Base-by-base conservation (phyloP, 2,329 filamentous ascomycete species). In the Helotiales sp. region DNA sequence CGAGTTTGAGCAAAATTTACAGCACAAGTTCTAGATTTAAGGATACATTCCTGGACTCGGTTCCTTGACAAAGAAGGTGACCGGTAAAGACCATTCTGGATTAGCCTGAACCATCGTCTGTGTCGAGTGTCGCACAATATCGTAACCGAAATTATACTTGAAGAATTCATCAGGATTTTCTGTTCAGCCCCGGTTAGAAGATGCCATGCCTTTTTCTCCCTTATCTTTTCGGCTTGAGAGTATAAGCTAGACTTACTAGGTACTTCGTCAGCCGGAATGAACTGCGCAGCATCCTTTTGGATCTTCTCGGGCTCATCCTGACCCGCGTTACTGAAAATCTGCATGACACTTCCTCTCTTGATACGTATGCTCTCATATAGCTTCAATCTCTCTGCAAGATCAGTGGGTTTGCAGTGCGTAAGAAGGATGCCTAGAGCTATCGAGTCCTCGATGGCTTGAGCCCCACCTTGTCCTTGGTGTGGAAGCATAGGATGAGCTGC, bases 401-500 rank as follows among this genome's bases (percentile, higher is more conserved):
- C 79, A 0, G 73, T 68, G 0, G 69, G 0, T 8, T 67, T 58
- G n/a, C 22, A 57, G 25, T 48, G 22, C 0, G 79, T 80, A 0
- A 90, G 72, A 4, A 89, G 74, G 1, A 81, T 79, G 0, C 77
- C 79, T 1, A 90, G 67, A 0, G 85, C 79, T 0, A 80, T 81
- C 0, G 80, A 85, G 59, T 90, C 87, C 66, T 90, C 87, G 44
- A 90, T 88, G 0, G 86, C 87, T 58, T 83, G 76, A 0, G 74
- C 84, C 5, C 81, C 86, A 2, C 85, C 86, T 67, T 86, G 83
- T 0, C 80, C 84, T 70, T 85, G 81, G 58, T 84, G 80, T n/a
- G 85, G 86, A 0, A 86, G 73, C 66, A 89, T 88, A 0, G 87
- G 85, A 68, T 90, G 86, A 0, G 84, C 86, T 0, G 86, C 84